Percentiles rank a stretch among this genome's conserved stretches.
Conservation (phyloP, 2,329 filamentous ascomycete species). For the Teratosphaeria nubilosa region DNA sequence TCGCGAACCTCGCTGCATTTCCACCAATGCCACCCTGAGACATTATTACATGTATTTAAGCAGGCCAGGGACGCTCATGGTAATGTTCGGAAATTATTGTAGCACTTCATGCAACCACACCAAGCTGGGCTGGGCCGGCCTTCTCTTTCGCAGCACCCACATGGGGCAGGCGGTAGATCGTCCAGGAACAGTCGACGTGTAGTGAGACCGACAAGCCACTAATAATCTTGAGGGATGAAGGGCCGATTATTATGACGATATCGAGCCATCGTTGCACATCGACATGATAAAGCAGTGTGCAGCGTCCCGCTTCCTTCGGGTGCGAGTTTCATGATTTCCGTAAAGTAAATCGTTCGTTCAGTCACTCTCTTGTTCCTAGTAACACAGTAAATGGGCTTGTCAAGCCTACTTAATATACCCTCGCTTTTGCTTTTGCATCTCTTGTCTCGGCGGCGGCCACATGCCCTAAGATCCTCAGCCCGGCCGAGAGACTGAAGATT, state of each 20-base stretch:
- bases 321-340: background rate
- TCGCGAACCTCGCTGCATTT: background rate
- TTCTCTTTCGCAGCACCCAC: background rate
- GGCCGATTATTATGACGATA: too few relatives aligned
- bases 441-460: background rate
- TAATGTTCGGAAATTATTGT: background rate
- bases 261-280: too few relatives aligned
- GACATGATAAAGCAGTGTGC: background rate
- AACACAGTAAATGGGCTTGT: background rate
- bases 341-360: background rate
- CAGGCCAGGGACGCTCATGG: background rate
- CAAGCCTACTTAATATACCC: background rate
- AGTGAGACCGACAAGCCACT: background rate
- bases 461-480: background rate
- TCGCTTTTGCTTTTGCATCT: background rate
- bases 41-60: too few relatives aligned
- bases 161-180: background rate
- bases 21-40: background rate
- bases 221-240: too few relatives aligned
- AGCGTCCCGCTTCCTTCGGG: background rate
- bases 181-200: background rate
- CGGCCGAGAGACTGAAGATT: background rate
- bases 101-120: background rate
- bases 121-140: background rate
- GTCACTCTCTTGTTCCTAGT: background rate